Evolutionary conservation across 1,284 basidiomycete species (phyloP), one percentile per base, ranked within the genome.

Genomic region (Malassezia yamatoensis): DNA sequence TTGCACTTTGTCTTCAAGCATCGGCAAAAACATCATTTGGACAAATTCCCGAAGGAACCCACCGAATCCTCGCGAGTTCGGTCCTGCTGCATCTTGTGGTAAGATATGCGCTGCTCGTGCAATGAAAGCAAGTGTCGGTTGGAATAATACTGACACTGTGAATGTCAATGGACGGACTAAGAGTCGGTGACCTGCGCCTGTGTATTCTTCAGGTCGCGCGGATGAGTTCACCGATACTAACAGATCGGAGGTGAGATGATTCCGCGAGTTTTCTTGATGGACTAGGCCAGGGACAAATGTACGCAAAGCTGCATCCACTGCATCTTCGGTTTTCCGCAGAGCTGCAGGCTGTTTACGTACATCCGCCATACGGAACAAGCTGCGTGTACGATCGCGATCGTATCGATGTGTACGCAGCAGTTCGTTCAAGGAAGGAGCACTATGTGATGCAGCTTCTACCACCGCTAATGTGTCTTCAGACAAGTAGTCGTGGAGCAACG

Each of bases 271-370:
- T 39, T 72, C 69, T 34, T 58, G 35, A 21, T 59, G 58, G 6
- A 91, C 90, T 42, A 99, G 80, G 9, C 94, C 94, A 0, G 94
- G 94, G 64, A 98, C 90, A 0, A 88, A 91, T 20, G 88, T 84
- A 67, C 85, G 86, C 37, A 99, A 79, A 3, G 89, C 83, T 49
- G 83, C 82, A 37, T 85, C 87, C 16, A 99, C 81, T 47, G 86
- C 85, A 53, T 94, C 86, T 76, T 96, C 90, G 64, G 91, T 76
- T 63, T 83, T 83, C 52, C 96, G 81, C 13, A 80, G 47, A 62
- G 84, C 87, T 51, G 78, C 81, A 9, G 83, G 52, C 44, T 51
- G 36, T 12, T 48, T 24, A 7, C 49, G 57, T 4, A 64, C 34
- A 49, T 96, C 91, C 34, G 83, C 81, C 67, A 98, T 90, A 49